Evolutionary conservation across 495 filamentous ascomycete species (phyloP).

Genomic region (Niebla homalea): DNA sequence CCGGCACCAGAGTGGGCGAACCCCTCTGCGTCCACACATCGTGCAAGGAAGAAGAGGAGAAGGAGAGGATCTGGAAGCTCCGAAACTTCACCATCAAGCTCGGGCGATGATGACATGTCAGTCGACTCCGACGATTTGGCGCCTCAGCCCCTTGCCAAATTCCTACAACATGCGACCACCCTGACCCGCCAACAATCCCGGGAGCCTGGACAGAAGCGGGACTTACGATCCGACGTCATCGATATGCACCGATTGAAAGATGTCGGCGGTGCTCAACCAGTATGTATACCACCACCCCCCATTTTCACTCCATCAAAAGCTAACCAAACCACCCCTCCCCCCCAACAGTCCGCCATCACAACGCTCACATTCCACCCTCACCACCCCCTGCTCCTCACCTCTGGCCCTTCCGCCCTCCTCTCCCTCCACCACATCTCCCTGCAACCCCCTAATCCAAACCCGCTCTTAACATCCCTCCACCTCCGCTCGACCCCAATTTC

Average conservation of each 20-base stretch:
- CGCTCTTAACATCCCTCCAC: slow-evolving; percentile 77
- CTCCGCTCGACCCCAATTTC: slow-evolving; percentile 67
- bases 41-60: slow-evolving; percentile 39
- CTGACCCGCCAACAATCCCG: slow-evolving; percentile 35
- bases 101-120: slow-evolving; percentile 43
- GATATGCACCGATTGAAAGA: slow-evolving; percentile 68
- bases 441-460: slow-evolving; percentile 62
- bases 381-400: slow-evolving; percentile 77
- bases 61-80: slow-evolving; percentile 31
- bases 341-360: slow-evolving; percentile 55
- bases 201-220: slow-evolving; percentile 32
- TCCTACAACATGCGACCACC: slow-evolving; percentile 56
- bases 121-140: slow-evolving; percentile 46
- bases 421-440: slow-evolving; percentile 80
- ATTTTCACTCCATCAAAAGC: not conserved
- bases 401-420: slow-evolving; percentile 69
- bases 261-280: slow-evolving; percentile 43
- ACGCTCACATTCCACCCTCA: slow-evolving; percentile 81
- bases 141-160: slow-evolving; percentile 60
- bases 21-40: slow-evolving; percentile 22
- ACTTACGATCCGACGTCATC: slow-evolving; percentile 71
- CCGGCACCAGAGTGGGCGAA: slow-evolving; percentile 70
- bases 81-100: slow-evolving; percentile 36
- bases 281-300: slow-evolving; percentile 24
- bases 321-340: slow-evolving; percentile 31